Evolutionary conservation across 345 rosid genomes (phyloP).

Genomic region (Eucalyptus erythrocorys): DNA sequence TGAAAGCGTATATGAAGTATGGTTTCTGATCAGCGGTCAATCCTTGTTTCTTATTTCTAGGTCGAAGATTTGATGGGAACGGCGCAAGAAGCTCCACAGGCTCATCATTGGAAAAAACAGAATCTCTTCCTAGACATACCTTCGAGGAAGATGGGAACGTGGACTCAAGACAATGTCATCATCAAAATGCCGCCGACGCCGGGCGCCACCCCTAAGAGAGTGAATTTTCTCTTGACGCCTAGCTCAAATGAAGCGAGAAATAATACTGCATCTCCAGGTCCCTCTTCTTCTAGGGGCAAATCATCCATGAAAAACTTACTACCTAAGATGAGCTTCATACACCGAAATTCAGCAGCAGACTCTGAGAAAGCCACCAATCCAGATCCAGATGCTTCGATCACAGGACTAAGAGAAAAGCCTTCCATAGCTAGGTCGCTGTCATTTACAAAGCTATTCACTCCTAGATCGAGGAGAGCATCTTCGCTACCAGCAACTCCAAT

Average conservation of each 20-base stretch:
- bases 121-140: conserved; percentile 82
- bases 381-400: conserved; percentile 21
- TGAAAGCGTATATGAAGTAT: background rate
- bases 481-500: conserved; percentile 62
- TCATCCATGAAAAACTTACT: conserved; percentile 55
- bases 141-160: conserved; percentile 26
- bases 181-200: conserved; percentile 71
- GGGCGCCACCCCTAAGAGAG: conserved; percentile 71
- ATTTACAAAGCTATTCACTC: conserved; percentile 70
- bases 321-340: conserved; percentile 48
- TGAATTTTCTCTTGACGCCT: conserved; percentile 58
- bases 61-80: background rate
- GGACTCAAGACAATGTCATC: conserved; percentile 30
- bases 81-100: conserved; percentile 35
- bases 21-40: background rate
- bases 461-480: conserved; percentile 66
- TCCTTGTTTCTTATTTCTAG: background rate
- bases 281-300: conserved; percentile 37
- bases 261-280: conserved; percentile 20
- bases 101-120: conserved; percentile 40
- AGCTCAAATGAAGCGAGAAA: conserved; percentile 26
- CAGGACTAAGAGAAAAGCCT: conserved; percentile 37
- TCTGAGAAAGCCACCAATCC: conserved; percentile 36
- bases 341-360: conserved; percentile 26
- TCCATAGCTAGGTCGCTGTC: conserved; percentile 72